A percentile compares a stretch with the other conserved stretches of the same genome.
phyloP scores from a whole-genome alignment of 257 asterid genomes.

The Solanum chiquidenum region DNA sequence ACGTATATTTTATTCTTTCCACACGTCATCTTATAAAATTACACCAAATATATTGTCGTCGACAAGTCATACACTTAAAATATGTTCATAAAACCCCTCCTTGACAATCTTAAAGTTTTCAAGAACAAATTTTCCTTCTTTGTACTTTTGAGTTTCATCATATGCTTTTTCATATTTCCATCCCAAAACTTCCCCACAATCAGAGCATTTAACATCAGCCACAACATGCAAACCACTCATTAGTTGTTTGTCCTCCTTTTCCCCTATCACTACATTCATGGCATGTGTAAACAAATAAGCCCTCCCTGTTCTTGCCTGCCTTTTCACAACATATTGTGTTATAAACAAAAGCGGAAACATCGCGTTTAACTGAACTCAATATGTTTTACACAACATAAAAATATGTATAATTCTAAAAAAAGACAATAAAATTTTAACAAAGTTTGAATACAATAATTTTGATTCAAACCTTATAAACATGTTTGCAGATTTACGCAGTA shows the following conservation, averaged over 20 bases:
- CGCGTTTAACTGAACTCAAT: not conserved
- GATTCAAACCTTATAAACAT: too few relatives aligned
- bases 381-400: not conserved
- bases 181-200: conserved; percentile 42
- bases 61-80: not conserved
- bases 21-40: not conserved
- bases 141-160: conserved; percentile 41
- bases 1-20: too few relatives aligned
- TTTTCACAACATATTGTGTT: not conserved
- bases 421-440: too few relatives aligned
- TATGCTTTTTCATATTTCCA: conserved; percentile 55
- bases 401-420: too few relatives aligned
- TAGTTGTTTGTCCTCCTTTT: conserved; percentile 30
- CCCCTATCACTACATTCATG: conserved; percentile 28
- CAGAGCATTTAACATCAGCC: conserved; percentile 45
- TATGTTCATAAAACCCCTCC: not conserved
- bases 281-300: conserved; percentile 48
- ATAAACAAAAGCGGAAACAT: not conserved
- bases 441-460: too few relatives aligned
- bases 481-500: not conserved
- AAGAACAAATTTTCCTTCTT: conserved; percentile 52
- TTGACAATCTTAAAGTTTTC: conserved; percentile 37
- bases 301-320: conserved; percentile 39
- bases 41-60: too few relatives aligned
- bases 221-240: conserved; percentile 49